Evolutionary conservation across 108 stramenopile species (phyloP).

Genomic region (Nitzschia inconspicua): DNA sequence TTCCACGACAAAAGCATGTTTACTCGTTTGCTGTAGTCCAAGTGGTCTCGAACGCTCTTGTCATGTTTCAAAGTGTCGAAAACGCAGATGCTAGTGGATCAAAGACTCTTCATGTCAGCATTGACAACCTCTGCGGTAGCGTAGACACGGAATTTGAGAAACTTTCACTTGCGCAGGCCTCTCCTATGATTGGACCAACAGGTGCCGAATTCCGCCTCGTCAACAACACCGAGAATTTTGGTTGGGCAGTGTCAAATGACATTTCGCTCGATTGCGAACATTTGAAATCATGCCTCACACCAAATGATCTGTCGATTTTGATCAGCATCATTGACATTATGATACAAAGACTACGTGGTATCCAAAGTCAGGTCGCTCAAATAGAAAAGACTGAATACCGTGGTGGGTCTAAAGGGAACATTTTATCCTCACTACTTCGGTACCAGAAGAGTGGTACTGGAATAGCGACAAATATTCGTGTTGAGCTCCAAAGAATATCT

Average conservation of each 20-base stretch:
- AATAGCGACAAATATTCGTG: constrained; percentile 58
- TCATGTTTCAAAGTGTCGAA: constrained; percentile 79
- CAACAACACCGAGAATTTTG: constrained; percentile 57
- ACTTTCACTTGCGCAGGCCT: constrained; percentile 21
- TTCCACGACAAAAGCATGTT: constrained; percentile 1
- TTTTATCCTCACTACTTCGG: constrained; percentile 26
- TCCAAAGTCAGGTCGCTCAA: constrained; percentile 3
- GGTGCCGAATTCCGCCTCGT: constrained; percentile 63
- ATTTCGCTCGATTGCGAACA: constrained; percentile 68
- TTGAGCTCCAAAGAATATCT: constrained; percentile 58
- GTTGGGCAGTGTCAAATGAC: constrained; percentile 60
- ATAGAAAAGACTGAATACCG: too few relatives aligned
- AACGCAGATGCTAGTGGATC: constrained; percentile 62
- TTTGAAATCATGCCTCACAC: constrained; percentile 44
- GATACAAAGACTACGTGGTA: constrained; percentile 41
- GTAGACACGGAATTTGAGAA: constrained; percentile 52
- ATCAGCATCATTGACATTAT: constrained; percentile 48
- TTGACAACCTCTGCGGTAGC: constrained; percentile 65
- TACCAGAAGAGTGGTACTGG: constrained; percentile 69
- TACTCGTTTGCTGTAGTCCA: constrained; percentile 52
- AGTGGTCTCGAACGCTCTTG: constrained; percentile 56
- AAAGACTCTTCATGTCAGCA: constrained; percentile 63
- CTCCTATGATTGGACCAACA: constrained; percentile 58
- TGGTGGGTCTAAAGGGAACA: not conserved
- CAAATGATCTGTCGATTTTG: constrained; percentile 62